Evolutionary conservation across 2,329 filamentous ascomycete species (phyloP).

Genomic region (Fusarium brevicatenulatum): DNA sequence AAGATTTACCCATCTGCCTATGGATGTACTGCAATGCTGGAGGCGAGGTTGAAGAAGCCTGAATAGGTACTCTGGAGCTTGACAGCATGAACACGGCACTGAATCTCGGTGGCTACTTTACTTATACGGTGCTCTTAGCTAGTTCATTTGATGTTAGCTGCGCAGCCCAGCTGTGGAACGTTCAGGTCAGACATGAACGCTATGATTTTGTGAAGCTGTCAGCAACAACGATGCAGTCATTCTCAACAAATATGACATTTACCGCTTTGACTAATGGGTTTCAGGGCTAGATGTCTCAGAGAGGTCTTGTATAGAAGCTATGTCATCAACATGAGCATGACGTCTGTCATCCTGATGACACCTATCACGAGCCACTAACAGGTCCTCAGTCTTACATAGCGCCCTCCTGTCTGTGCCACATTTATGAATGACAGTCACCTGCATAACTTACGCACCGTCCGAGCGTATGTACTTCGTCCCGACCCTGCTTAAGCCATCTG

Average conservation of each 20-base stretch:
- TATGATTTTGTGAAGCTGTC: not conserved
- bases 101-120: not conserved
- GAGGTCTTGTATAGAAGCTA: not conserved
- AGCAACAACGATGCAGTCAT: no score
- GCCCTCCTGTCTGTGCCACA: not conserved
- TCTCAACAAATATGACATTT: not conserved
- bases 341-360: not conserved
- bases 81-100: no score
- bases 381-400: not conserved
- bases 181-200: not conserved
- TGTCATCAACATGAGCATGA: not conserved
- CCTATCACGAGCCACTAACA: not conserved
- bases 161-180: not conserved
- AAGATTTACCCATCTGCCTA: conserved; percentile 47
- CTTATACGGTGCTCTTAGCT: no score
- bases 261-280: not conserved
- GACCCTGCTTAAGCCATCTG: not conserved
- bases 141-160: not conserved
- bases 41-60: conserved; percentile 42
- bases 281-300: no score
- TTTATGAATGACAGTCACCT: not conserved
- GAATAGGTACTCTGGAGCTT: not conserved
- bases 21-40: conserved; percentile 48
- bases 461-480: not conserved
- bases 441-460: not conserved